Conservation (phyloP, 805 yeast genomes). For the Wickerhamomyces bovis region DNA sequence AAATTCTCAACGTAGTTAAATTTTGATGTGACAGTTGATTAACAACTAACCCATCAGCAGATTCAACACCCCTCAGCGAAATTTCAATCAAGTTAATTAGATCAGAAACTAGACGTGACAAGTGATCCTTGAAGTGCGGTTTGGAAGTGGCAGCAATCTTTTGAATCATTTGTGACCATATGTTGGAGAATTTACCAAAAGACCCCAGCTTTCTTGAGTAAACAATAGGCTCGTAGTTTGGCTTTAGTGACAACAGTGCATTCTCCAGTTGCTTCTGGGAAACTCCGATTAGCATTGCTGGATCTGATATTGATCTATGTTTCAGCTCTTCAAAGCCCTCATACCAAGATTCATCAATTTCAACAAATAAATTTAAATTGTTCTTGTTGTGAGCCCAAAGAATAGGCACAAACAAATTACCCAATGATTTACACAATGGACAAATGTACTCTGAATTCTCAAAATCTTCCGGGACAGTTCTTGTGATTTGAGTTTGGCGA, state of each 20-base stretch:
- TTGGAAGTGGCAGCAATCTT: constrained; percentile 30
- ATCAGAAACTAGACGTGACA: constrained; percentile 37
- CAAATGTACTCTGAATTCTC: constrained; percentile 74
- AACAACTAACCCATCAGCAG: constrained; percentile 38
- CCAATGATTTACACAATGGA: constrained; percentile 85
- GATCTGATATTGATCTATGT: constrained; percentile 5
- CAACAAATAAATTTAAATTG: constrained; percentile 8
- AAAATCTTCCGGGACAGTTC: constrained; percentile 73
- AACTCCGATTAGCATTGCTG: neutral
- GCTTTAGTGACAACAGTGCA: constrained; percentile 3
- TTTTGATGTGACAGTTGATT: constrained; percentile 58
- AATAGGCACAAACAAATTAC: constrained; percentile 78
- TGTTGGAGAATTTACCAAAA: neutral
- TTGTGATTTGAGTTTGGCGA: constrained; percentile 65
- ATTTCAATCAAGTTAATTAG: constrained; percentile 64
- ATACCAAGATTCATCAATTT: constrained; percentile 13
- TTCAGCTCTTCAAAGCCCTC: constrained; percentile 10
- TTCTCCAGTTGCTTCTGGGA: constrained; percentile 11
- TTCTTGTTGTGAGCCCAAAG: constrained; percentile 48
- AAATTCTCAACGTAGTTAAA: constrained; percentile 50
- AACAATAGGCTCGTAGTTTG: constrained; percentile 5
- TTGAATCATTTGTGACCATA: neutral
- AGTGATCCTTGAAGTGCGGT: constrained; percentile 19
- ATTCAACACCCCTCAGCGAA: constrained; percentile 44
- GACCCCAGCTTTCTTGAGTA: neutral